Evolutionary conservation across 2,329 filamentous ascomycete genomes (phyloP), one percentile per base, ranked within the genome.

Genomic region (Chaetomium strumarium): DNA sequence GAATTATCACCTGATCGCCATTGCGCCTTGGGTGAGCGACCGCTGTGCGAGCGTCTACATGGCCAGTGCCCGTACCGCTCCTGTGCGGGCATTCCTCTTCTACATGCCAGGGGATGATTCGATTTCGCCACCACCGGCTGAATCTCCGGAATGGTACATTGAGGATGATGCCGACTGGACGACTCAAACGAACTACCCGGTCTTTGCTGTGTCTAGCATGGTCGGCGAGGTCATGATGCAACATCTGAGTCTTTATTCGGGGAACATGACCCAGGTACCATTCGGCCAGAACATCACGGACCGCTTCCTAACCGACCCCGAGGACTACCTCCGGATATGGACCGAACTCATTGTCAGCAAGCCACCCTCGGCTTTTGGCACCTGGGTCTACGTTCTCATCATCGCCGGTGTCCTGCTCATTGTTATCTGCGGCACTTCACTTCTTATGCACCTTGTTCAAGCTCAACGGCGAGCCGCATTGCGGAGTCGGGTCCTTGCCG

Each of bases 11-110:
- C 75, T 90, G 47, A 81, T 96, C 61, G 91, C 87, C 29, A 72
- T 96, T 49, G 91, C 89, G 20, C 92, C 92, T 29, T 97, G 92
- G 91, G 82, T 90, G 61, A 86, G 78, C 56, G 72, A 77, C 8
- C 72, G 81, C 24, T 99, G 92, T 66, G 86, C 88, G 12, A 70
- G 77, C 51, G 79, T 85, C 41, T 96, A 90, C 66, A 76, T 97
- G 43, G 70, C 76, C 16, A 75, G 80, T 17, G 78, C 80, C n/a
- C 72, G 75, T 31, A 62, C 69, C 51, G 80, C 84, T 59, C 77
- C 80, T 20, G 75, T 85, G 10, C 77, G 81, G 39, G 83, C 73
- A 19, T 79, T 86, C 63, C 71, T 86, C 37, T 84, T 86, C 60
- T 86, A 84, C 66, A 73, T 72, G 31, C 79, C 81, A 4, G 73